Conservation (phyloP, 1,284 basidiomycete species). For the Ustilago curta region DNA sequence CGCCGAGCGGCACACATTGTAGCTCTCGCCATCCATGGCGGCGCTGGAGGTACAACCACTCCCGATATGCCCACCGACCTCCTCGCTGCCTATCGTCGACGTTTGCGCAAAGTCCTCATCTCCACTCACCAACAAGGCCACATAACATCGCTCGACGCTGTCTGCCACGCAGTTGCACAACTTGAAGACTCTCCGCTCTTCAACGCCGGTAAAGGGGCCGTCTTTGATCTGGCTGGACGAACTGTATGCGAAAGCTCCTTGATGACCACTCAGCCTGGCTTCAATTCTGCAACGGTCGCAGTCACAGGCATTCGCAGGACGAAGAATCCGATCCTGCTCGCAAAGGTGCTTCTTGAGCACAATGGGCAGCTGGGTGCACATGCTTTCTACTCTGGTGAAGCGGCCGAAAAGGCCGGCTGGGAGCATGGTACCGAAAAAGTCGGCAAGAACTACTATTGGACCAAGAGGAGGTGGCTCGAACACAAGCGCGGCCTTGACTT, state of each 20-base stretch:
- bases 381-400: slow-evolving; percentile 77
- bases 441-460: slow-evolving; percentile 35
- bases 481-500: slow-evolving; percentile 32
- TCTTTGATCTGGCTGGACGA: slow-evolving; percentile 70
- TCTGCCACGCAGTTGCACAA: slow-evolving; percentile 77
- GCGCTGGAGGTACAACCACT: slow-evolving; percentile 40
- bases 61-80: slow-evolving; percentile 66
- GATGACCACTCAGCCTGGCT: slow-evolving; percentile 63
- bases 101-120: slow-evolving; percentile 74
- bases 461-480: slow-evolving; percentile 42
- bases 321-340: slow-evolving; percentile 80
- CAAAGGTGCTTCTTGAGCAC: slow-evolving; percentile 77
- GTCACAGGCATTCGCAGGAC: slow-evolving; percentile 77
- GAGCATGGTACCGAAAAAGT: slow-evolving; percentile 29
- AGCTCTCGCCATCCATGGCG: slow-evolving; percentile 51
- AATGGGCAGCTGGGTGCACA: slow-evolving; percentile 75
- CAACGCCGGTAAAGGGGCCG: slow-evolving; percentile 75
- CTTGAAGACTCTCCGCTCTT: slow-evolving; percentile 84
- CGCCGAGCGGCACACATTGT: slow-evolving; percentile 13
- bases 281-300: slow-evolving; percentile 71
- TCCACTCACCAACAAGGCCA: slow-evolving; percentile 76
- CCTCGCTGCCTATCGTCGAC: slow-evolving; percentile 75
- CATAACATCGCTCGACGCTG: slow-evolving; percentile 85
- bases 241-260: slow-evolving; percentile 80
- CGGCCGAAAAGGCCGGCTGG: slow-evolving; percentile 75